phyloP scores from a whole-genome alignment of 2,329 filamentous ascomycete species.

The Orbilia oligospora region DNA sequence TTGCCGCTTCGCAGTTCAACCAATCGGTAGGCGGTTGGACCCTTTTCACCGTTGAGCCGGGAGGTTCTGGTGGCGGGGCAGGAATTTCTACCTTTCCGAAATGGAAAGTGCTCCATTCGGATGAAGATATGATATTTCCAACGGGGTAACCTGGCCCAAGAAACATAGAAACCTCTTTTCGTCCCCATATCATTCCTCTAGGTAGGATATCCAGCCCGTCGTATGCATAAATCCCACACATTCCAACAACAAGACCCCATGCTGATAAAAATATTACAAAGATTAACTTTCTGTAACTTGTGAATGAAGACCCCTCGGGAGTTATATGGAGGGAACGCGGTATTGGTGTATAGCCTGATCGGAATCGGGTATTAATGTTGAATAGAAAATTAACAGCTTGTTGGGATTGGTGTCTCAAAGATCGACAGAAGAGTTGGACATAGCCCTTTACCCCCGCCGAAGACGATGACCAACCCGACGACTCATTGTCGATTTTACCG shows the following conservation, averaged over 20 bases:
- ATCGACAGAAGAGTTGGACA: not conserved
- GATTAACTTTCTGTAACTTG: constrained; percentile 4
- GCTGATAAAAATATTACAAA: constrained; percentile 14
- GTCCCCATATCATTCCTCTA: constrained; percentile 1
- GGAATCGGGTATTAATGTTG: not conserved
- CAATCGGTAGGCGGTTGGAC: constrained; percentile 45
- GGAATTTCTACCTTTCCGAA: constrained; percentile 38
- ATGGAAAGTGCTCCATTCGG: constrained; percentile 48
- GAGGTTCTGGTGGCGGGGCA: constrained; percentile 38
- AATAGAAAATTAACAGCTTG: constrained; percentile 5
- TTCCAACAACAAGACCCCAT: not conserved
- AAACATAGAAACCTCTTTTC: constrained; percentile 20
- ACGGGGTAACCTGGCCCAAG: constrained; percentile 35
- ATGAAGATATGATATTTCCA: constrained; percentile 24
- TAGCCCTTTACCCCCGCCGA: not conserved
- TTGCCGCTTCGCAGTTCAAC: constrained; percentile 36
- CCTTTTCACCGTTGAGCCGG: constrained; percentile 15
- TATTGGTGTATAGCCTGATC: constrained; percentile 23
- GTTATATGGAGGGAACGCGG: constrained; percentile 23
- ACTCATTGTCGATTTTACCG: not conserved
- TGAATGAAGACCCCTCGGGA: not conserved
- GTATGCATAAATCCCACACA: constrained; percentile 3
- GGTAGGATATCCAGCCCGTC: not conserved
- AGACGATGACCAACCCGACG: not conserved
- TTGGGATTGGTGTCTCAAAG: not conserved